Conservation (phyloP, 116 monocot genomes). For the Thalassia testudinum region DNA sequence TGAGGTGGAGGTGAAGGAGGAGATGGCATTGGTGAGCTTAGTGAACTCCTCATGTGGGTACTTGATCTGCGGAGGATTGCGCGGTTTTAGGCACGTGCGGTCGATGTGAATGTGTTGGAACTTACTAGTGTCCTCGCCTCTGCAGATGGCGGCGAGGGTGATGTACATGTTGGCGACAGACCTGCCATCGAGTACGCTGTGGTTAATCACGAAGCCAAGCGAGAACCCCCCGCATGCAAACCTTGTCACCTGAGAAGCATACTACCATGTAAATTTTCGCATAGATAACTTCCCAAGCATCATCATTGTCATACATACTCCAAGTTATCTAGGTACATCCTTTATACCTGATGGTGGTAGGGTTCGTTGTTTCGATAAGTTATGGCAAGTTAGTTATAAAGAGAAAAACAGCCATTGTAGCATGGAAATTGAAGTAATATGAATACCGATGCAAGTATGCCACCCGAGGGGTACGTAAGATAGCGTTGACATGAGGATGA, state of each 20-base stretch:
- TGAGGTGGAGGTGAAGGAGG: constrained; percentile 38
- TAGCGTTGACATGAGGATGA: too few species aligned
- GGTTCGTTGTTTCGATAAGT: too few species aligned
- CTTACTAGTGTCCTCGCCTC: constrained; percentile 20
- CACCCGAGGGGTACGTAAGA: too few species aligned
- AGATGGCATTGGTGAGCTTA: constrained; percentile 12
- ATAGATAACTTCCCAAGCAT: constrained; percentile 57
- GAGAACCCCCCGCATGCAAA: constrained; percentile 73
- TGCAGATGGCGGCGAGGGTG: constrained; percentile 41
- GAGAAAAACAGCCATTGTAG: too few species aligned
- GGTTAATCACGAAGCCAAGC: constrained; percentile 53
- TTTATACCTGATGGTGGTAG: too few species aligned
- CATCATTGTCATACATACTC: constrained; percentile 67
- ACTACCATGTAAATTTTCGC: too few species aligned
- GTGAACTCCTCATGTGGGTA: constrained; percentile 55
- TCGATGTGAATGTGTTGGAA: constrained; percentile 14
- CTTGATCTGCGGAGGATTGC: constrained; percentile 52
- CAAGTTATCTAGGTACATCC: too few species aligned
- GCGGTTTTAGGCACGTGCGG: constrained; percentile 41
- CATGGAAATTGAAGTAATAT: too few species aligned
- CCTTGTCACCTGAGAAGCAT: constrained; percentile 65
- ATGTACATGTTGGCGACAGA: constrained; percentile 55
- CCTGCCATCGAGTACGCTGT: constrained; percentile 59
- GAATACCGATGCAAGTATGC: too few species aligned
- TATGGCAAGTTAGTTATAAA: too few species aligned